Percentiles rank a stretch among this genome's conserved stretches.
phyloP scores from a whole-genome alignment of 805 yeast species.

The Candida piceae region DNA sequence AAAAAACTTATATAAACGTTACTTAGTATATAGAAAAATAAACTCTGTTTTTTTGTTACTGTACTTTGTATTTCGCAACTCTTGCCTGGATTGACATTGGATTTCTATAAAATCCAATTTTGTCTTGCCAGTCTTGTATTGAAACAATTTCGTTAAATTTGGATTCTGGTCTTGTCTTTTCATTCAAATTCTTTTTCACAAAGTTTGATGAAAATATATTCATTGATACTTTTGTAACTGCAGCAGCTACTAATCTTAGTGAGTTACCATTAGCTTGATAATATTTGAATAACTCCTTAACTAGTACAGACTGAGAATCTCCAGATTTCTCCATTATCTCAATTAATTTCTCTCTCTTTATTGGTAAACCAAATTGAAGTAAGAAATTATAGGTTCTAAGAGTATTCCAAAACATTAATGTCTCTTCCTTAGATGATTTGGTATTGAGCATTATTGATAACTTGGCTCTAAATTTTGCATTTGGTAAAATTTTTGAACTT shows the following conservation, averaged over 20 bases:
- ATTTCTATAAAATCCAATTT: conserved; percentile 12
- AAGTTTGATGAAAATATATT: too few relatives aligned
- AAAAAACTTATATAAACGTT: background rate
- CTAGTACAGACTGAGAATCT: conserved; percentile 32
- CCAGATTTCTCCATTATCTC: conserved; percentile 35
- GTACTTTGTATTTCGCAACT: conserved; percentile 3
- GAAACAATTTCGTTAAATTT: too few relatives aligned
- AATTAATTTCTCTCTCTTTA: conserved; percentile 34
- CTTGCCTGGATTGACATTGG: conserved; percentile 1
- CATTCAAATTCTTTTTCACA: too few relatives aligned
- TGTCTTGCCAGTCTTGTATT: conserved; percentile 18
- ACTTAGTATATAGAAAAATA: background rate
- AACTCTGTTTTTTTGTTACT: background rate
- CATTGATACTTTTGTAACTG: conserved; percentile 18
- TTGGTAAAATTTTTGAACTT: conserved; percentile 29
- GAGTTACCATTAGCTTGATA: conserved; percentile 38
- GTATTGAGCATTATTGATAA: conserved; percentile 40
- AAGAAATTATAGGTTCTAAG: conserved; percentile 41
- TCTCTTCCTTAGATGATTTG: conserved; percentile 32
- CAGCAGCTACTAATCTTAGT: conserved; percentile 18
- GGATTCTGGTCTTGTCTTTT: too few relatives aligned
- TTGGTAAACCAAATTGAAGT: conserved; percentile 43
- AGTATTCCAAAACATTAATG: conserved; percentile 30
- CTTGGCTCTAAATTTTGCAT: conserved; percentile 34
- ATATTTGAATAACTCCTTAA: conserved; percentile 38